These are phyloP conservation scores for Aspergillus udagawae DNA, from an alignment of 2,329 filamentous ascomycete genomes.

Conservation along the genomic window DNA sequence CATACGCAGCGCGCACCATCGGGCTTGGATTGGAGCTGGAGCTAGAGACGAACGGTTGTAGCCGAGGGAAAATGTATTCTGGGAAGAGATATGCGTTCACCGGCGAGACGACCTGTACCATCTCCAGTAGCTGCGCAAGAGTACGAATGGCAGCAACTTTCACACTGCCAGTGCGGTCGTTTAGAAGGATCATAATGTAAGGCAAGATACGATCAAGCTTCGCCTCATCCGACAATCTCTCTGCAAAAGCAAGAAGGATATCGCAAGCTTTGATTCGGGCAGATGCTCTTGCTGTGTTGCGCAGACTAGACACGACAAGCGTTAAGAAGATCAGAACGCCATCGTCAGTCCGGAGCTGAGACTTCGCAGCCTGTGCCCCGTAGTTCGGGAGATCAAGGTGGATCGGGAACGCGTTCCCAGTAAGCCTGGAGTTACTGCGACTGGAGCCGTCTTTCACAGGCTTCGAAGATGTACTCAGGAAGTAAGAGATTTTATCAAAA, in stretches of 20 bases:
- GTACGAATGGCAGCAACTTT: conserved; percentile 80
- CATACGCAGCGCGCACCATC: conserved; percentile 83
- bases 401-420: conserved; percentile 57
- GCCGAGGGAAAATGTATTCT: conserved; percentile 59
- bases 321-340: conserved; percentile 90
- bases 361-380: conserved; percentile 63
- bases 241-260: conserved; percentile 83
- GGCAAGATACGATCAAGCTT: conserved; percentile 91
- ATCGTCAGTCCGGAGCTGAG: conserved; percentile 68
- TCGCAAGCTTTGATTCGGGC: conserved; percentile 87
- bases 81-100: conserved; percentile 65
- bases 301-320: conserved; percentile 79
- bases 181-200: conserved; percentile 78
- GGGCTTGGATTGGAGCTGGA: conserved; percentile 56
- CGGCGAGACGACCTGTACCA: conserved; percentile 82
- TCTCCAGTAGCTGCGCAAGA: conserved; percentile 79
- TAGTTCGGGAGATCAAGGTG: conserved; percentile 84
- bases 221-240: conserved; percentile 87
- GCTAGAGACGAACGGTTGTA: conserved; percentile 55
- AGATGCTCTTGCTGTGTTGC: conserved; percentile 84
- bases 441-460: conserved; percentile 33
- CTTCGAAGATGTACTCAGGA: conserved; percentile 69
- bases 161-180: conserved; percentile 78
- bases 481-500: conserved; percentile 97
- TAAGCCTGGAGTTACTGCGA: conserved; percentile 28